Base-by-base conservation (phyloP, 106 monocot genomes). In the Allium cepa region DNA sequence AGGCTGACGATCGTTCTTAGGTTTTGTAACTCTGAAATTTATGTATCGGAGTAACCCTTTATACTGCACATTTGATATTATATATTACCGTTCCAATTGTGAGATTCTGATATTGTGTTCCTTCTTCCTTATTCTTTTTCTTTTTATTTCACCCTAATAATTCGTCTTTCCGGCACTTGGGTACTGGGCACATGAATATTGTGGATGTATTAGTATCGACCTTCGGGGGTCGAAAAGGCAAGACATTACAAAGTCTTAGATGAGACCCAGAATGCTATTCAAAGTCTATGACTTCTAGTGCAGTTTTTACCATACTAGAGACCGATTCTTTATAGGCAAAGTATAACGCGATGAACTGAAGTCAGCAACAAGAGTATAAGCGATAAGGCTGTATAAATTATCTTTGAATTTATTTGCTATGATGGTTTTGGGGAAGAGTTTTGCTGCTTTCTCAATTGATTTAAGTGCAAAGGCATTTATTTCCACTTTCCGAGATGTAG, bases 401-500 rank as follows among this genome's bases (percentile, higher is more conserved):
- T 95, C 94, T 53, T 56, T 77, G 77, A 95, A 95, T 60, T 51
- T 84, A 75, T 85, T 95, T 50, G 85, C 47, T 47, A 95, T 36
- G 9, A 71, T 52, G 26, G 76, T 79, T 52, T 85, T 67, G 51
- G 75, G 68, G 50, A 50, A 45, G 15, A 68, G 14, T 45, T 46
- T n/a, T 46, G 60, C 75, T 17, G 75, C 75, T 60, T 18, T 46
- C 60, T 75, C 75, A 17, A 75, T 75, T 49, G 75, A 67, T 68
- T 75, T 28, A 51, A 75, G 36, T 7, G 75, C 68, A 28, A 52
- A 18, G 11, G 60, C 45, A n/a, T n/a, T n/a, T n/a, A 55, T 91
- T 95, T 45, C 85, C 76, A 55, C 81, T 85, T 68, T 91, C 94
- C 16, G 94, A 95, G 75, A 95, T 88, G 77, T 95, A 95, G 10